These are phyloP conservation scores for Nicotiana tomentosiformis DNA, from an alignment of 257 asterid species.

Conservation along the genomic window DNA sequence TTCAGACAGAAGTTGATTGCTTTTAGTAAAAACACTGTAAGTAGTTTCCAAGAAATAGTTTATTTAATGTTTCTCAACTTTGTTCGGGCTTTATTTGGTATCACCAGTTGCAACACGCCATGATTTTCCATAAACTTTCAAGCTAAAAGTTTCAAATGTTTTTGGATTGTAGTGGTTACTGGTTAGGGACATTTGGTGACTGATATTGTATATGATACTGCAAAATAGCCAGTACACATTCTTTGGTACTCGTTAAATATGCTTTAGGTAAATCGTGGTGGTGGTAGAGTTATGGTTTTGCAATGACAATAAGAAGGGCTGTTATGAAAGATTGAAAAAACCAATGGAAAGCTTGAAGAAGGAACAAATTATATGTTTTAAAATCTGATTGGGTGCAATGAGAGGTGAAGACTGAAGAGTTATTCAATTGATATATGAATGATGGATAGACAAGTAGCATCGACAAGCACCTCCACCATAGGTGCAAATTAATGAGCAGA, in stretches of 20 bases:
- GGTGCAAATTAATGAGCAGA: constrained; percentile 17
- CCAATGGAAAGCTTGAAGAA: neutral
- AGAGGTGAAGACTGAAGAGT: neutral
- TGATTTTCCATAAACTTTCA: neutral
- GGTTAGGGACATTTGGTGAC: no score
- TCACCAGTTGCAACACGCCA: neutral
- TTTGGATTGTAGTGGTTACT: no score
- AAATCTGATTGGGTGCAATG: neutral
- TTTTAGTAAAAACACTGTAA: no score
- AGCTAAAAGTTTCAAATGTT: neutral
- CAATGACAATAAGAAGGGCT: neutral
- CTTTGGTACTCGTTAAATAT: neutral
- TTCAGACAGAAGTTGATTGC: no score
- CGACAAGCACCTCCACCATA: constrained; percentile 8
- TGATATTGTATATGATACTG: neutral
- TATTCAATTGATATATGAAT: neutral
- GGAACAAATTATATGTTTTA: neutral
- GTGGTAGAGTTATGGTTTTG: neutral
- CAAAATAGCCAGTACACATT: neutral
- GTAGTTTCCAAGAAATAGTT: no score
- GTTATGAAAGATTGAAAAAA: neutral
- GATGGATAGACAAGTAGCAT: neutral
- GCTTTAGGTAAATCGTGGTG: neutral
- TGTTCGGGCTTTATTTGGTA: neutral
- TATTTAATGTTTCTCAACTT: no score